A percentile compares a stretch with the other conserved stretches of the same genome.
These are phyloP conservation scores for Fusarium agapanthi DNA, from an alignment of 2,329 filamentous ascomycete species.

Conservation along the genomic window DNA sequence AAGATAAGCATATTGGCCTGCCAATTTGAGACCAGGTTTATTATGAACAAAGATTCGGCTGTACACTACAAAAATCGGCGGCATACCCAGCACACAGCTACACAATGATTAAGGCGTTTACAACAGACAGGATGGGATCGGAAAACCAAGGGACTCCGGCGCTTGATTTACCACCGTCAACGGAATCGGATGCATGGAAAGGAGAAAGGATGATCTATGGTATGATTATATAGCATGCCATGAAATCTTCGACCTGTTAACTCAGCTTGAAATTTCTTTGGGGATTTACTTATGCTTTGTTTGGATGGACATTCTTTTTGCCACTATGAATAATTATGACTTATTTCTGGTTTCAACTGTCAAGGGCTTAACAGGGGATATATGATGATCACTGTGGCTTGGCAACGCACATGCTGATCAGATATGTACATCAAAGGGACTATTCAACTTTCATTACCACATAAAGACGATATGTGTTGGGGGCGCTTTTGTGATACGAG, in stretches of 20 bases:
- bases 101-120: constrained; percentile 40
- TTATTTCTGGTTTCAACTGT: constrained; percentile 14
- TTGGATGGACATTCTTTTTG: constrained; percentile 13
- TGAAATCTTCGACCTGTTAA: background rate
- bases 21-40: constrained; percentile 23
- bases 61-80: constrained; percentile 37
- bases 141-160: constrained; percentile 35
- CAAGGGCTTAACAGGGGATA: background rate
- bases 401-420: background rate
- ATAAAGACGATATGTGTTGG: background rate
- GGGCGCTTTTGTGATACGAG: background rate
- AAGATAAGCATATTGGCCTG: constrained; percentile 25
- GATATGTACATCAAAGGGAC: constrained; percentile 2
- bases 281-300: constrained; percentile 4
- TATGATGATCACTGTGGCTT: background rate
- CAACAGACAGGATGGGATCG: constrained; percentile 39
- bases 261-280: constrained; percentile 3
- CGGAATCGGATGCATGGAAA: constrained; percentile 26
- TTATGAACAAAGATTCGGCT: constrained; percentile 25
- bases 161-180: constrained; percentile 21
- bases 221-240: background rate
- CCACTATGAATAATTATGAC: constrained; percentile 34
- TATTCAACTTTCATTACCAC: background rate
- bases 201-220: constrained; percentile 22
- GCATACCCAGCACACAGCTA: constrained; percentile 34